A percentile compares a stretch with the other conserved stretches of the same genome.
Conservation (phyloP, 768 basidiomycete genomes). For the Boletus fagicola region DNA sequence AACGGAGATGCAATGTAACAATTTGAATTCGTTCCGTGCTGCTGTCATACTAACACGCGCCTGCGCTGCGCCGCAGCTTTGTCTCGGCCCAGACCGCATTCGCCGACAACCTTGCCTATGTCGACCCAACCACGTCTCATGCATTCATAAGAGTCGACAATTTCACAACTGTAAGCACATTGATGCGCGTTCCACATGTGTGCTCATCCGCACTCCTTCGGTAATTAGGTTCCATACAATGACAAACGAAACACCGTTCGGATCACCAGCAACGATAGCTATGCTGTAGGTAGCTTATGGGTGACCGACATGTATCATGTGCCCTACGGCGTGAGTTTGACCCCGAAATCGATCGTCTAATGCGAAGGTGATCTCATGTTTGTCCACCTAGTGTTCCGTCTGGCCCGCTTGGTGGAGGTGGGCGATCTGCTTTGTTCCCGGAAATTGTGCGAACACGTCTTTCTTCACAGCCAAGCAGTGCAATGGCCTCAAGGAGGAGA, state of each 20-base stretch:
- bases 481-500: conserved; percentile 67
- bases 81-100: conserved; percentile 44
- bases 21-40: neutral
- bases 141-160: conserved; percentile 81
- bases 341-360: neutral
- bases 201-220: neutral
- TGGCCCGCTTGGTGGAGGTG: conserved; percentile 64
- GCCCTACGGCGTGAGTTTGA: conserved; percentile 54
- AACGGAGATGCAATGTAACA: conserved; percentile 58
- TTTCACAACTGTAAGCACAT: conserved; percentile 44
- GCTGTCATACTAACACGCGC: conserved; percentile 5
- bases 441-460: neutral
- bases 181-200: neutral
- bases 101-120: conserved; percentile 54
- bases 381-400: conserved; percentile 54
- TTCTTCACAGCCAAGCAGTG: conserved; percentile 42
- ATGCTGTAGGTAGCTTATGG: conserved; percentile 60
- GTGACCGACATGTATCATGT: conserved; percentile 63
- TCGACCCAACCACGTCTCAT: conserved; percentile 61
- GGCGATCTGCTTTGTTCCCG: neutral
- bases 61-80: conserved; percentile 46
- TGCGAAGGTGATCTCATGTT: conserved; percentile 1
- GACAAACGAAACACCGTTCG: conserved; percentile 67
- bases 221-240: conserved; percentile 34
- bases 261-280: conserved; percentile 57